Evolutionary conservation across 2,329 filamentous ascomycete genomes (phyloP), one percentile per base, ranked within the genome.

Genomic region (Paecilomyces sp.): DNA sequence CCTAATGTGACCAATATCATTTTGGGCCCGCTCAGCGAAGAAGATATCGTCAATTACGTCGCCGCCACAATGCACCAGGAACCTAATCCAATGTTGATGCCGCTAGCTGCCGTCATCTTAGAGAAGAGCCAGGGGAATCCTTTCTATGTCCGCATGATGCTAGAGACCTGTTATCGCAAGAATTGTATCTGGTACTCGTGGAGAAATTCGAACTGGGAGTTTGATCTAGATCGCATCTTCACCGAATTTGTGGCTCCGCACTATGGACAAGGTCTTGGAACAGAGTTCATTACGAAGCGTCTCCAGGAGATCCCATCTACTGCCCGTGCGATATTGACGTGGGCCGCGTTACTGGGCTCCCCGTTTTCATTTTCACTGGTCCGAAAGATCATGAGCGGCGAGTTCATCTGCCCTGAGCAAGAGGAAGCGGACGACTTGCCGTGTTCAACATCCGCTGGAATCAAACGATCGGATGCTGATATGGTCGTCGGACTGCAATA

Each of bases 111-210:
- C 6, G 90, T 96, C 9, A 86, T 97, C 5, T 90, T 95, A 71
- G 92, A 93, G 68, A 95, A 94, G 76, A 93, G 90, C 8, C 85
- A 85, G 28, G 92, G 92, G 1, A 96, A 96, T 62, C 88, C 92
- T 0, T 97, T 96, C 68, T 95, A 94, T 68, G 89, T 96, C 72
- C 84, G 91, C 58, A 91, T 96, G 75, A 95, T 97, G 83, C 83
- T 97, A 3, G 90, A 90, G 68, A 88, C 89, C 2, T 95, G 91
- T 71, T 88, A 96, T 72, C 86, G 90, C 50, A 94, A 91, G 70
- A 88, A 88, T 65, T 96, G 90, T 72, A 89, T 97, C 56, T 96
- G 88, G 84, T 97, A 96, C 73, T 91, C 92, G 62, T 96, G 94
- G 81, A 87, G 86, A 66, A 85, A 88, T 64, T 90, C 87, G 54